A percentile compares a stretch with the other conserved stretches of the same genome.
Conservation (phyloP, 129 eudicot genomes). For the Gnaphalium uliginosum region DNA sequence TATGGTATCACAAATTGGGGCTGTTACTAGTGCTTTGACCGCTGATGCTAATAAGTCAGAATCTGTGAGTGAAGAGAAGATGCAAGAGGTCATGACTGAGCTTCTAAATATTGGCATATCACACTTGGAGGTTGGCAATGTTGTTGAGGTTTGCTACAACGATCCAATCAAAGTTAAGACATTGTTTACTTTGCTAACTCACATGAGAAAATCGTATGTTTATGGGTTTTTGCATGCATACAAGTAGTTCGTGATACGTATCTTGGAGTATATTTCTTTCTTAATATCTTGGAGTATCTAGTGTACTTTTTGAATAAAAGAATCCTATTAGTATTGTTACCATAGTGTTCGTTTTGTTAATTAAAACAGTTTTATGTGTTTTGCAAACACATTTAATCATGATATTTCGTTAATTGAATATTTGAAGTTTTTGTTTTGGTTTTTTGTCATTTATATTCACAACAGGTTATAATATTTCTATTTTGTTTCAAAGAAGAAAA, state of each 20-base stretch:
- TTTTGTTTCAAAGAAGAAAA: no score
- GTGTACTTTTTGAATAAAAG: no score
- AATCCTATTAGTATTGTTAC: no score
- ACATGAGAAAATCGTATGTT: background rate
- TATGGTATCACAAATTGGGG: background rate
- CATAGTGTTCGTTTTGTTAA: no score
- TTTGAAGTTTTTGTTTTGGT: no score
- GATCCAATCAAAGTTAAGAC: slow-evolving; percentile 10
- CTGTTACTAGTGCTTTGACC: background rate
- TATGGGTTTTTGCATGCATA: slow-evolving; percentile 3
- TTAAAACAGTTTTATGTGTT: no score
- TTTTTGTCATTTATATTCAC: no score
- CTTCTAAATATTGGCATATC: slow-evolving; percentile 14
- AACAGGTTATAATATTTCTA: no score
- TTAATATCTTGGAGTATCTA: no score
- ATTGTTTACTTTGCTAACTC: slow-evolving; percentile 6
- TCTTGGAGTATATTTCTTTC: background rate
- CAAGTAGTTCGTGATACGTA: background rate
- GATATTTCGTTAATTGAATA: no score
- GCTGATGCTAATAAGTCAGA: slow-evolving; percentile 1
- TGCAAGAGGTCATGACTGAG: slow-evolving; percentile 13
- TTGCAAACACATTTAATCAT: no score
- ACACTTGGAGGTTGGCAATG: slow-evolving; percentile 14
- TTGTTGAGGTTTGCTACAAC: background rate
- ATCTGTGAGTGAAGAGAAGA: slow-evolving; percentile 11